These are phyloP conservation scores for Yamadazyma epiphylla DNA, from an alignment of 1,139 yeast species.

Conservation along the genomic window DNA sequence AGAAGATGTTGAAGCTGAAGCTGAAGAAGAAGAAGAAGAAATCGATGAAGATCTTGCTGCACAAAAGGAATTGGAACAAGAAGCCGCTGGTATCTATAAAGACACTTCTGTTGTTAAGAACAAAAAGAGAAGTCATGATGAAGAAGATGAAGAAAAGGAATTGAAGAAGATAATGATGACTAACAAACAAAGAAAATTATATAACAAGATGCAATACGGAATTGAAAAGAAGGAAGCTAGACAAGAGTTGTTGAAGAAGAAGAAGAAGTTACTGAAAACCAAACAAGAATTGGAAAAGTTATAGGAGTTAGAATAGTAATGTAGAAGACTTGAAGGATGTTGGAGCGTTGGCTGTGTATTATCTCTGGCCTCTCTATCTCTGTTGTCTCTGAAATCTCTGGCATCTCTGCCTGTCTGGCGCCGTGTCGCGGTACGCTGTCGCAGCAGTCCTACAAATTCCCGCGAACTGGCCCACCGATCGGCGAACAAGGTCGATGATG, in stretches of 20 bases:
- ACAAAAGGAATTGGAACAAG: constrained; percentile 85
- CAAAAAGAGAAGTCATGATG: constrained; percentile 28
- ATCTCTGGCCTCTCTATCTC: too few relatives aligned
- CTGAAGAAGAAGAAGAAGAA: constrained; percentile 42
- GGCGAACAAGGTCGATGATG: too few relatives aligned
- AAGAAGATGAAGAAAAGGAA: constrained; percentile 78
- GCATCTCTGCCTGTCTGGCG: too few relatives aligned
- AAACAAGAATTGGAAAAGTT: constrained; percentile 51
- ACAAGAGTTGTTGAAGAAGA: constrained; percentile 68
- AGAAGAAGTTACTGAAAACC: constrained; percentile 72
- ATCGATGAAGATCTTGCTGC: constrained; percentile 56
- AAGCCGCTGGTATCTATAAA: constrained; percentile 75
- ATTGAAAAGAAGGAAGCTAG: constrained; percentile 80
- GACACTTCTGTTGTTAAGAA: constrained; percentile 17
- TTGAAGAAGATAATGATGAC: constrained; percentile 95
- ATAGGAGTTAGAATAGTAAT: too few relatives aligned
- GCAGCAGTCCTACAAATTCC: too few relatives aligned
- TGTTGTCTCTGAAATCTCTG: too few relatives aligned
- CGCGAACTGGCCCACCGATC: too few relatives aligned
- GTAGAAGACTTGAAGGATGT: too few relatives aligned
- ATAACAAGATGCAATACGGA: constrained; percentile 94
- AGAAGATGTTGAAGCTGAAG: constrained; percentile 48
- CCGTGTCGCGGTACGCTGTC: too few relatives aligned
- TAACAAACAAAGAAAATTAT: constrained; percentile 90
- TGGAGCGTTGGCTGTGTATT: too few relatives aligned